Percentiles rank a stretch among this genome's conserved stretches.
Conservation (phyloP, 371 early-diverging fungal species). For the Parasitella parasitica region DNA sequence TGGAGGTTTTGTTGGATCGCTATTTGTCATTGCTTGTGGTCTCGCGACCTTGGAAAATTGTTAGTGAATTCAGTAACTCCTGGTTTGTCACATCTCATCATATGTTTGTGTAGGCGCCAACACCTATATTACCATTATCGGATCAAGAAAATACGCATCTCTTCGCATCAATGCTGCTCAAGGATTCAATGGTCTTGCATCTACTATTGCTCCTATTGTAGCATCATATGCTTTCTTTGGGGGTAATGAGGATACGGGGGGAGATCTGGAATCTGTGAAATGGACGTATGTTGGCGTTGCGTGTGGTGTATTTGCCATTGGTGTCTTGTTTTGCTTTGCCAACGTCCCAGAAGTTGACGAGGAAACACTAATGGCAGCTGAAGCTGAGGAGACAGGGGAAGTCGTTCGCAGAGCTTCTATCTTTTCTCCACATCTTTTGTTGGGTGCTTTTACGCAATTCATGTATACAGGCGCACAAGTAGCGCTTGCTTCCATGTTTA, state of each 20-base stretch:
- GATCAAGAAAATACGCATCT: conserved; percentile 34
- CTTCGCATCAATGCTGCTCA: conserved; percentile 47
- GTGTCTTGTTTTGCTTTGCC: conserved; percentile 40
- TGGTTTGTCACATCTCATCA: neutral
- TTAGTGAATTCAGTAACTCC: conserved; percentile 1
- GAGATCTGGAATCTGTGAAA: conserved; percentile 38
- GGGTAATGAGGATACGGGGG: conserved; percentile 23
- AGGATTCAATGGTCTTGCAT: conserved; percentile 48
- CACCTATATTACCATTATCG: conserved; percentile 44
- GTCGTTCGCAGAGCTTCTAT: conserved; percentile 78
- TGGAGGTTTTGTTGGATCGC: conserved; percentile 47
- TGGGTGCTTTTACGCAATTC: conserved; percentile 43
- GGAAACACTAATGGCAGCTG: conserved; percentile 78
- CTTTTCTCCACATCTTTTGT: conserved; percentile 37
- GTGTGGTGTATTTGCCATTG: conserved; percentile 41
- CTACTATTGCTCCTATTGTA: conserved; percentile 46
- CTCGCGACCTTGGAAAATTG: conserved; percentile 49
- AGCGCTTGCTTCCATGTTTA: conserved; percentile 43
- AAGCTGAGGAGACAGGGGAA: conserved; percentile 85
- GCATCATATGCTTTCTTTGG: conserved; percentile 52
- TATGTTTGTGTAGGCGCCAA: conserved; percentile 31
- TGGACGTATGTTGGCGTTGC: conserved; percentile 51
- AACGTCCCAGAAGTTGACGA: conserved; percentile 48
- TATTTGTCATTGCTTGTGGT: conserved; percentile 51
- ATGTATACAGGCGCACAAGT: conserved; percentile 50